These are phyloP conservation scores for Nematocida ironsii DNA, from an alignment of 371 early-diverging fungal species.

Conservation along the genomic window DNA sequence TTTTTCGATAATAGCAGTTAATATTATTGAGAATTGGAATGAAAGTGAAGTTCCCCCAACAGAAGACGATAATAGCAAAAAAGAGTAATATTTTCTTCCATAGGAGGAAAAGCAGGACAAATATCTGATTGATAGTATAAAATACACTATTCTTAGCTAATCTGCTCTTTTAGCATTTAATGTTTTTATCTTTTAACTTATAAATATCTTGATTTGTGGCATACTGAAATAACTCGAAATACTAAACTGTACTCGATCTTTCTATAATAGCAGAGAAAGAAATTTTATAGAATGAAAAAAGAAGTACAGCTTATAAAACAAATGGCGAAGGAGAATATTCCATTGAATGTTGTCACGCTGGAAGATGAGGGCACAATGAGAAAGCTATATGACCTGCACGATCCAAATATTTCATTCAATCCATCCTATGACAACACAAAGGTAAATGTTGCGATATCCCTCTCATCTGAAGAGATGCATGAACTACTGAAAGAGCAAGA, in stretches of 20 bases:
- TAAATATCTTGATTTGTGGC: no score
- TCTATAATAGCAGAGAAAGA: neutral
- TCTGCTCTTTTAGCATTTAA: no score
- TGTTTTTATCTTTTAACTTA: no score
- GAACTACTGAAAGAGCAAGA: slow-evolving; percentile 26
- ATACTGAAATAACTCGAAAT: no score
- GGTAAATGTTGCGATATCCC: slow-evolving; percentile 17
- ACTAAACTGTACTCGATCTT: no score
- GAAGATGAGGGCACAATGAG: slow-evolving; percentile 47
- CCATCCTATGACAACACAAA: slow-evolving; percentile 27
- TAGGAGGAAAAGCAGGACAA: no score
- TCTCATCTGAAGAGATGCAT: slow-evolving; percentile 8
- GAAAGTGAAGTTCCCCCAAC: neutral
- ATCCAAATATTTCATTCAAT: slow-evolving; percentile 25
- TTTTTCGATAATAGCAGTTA: neutral
- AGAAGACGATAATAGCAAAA: neutral
- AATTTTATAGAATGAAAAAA: slow-evolving; percentile 44
- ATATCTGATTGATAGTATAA: no score
- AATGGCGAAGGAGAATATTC: slow-evolving; percentile 29
- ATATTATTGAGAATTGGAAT: neutral
- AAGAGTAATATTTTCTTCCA: neutral
- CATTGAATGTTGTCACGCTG: slow-evolving; percentile 42
- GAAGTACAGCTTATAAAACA: slow-evolving; percentile 1
- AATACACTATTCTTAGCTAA: no score
- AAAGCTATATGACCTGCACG: slow-evolving; percentile 13